A percentile compares a stretch with the other conserved stretches of the same genome.
These are phyloP conservation scores for Citeromyces matritensis DNA, from an alignment of 805 yeast species.

Conservation along the genomic window DNA sequence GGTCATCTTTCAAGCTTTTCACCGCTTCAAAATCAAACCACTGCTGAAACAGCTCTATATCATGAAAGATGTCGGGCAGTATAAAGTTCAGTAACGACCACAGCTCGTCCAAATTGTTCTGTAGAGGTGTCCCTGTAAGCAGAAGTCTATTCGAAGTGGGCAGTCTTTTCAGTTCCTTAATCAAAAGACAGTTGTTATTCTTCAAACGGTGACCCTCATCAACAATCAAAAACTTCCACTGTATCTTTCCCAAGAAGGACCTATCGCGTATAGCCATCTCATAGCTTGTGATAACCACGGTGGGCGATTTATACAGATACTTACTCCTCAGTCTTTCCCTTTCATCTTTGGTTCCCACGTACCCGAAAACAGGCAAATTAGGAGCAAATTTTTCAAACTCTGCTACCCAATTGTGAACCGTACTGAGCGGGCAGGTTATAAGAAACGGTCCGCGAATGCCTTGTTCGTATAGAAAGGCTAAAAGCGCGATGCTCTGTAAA, in stretches of 20 bases:
- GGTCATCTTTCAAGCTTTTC: constrained; percentile 19
- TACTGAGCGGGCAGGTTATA: constrained; percentile 71
- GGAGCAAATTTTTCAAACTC: constrained; percentile 74
- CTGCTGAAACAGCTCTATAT: constrained; percentile 74
- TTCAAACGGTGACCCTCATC: constrained; percentile 95
- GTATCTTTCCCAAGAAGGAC: constrained; percentile 27
- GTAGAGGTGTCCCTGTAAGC: constrained; percentile 93
- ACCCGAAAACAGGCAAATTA: constrained; percentile 38
- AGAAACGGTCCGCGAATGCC: constrained; percentile 69
- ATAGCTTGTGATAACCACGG: constrained; percentile 67
- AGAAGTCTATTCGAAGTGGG: constrained; percentile 59
- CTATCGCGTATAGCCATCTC: constrained; percentile 68
- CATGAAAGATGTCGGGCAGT: constrained; percentile 86
- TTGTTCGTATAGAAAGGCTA: constrained; percentile 64
- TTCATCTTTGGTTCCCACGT: constrained; percentile 47
- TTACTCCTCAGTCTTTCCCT: constrained; percentile 27
- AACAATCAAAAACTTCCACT: constrained; percentile 78
- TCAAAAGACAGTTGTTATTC: constrained; percentile 65
- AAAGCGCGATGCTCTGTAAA: constrained; percentile 67
- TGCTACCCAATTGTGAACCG: constrained; percentile 70
- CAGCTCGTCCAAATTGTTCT: constrained; percentile 76
- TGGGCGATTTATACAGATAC: constrained; percentile 13
- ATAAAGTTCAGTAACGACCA: constrained; percentile 90
- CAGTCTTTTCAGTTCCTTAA: constrained; percentile 54
- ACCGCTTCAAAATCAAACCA: constrained; percentile 82